Conservation (phyloP, 2,329 filamentous ascomycete species). For the Tricladium varicosporioides region DNA sequence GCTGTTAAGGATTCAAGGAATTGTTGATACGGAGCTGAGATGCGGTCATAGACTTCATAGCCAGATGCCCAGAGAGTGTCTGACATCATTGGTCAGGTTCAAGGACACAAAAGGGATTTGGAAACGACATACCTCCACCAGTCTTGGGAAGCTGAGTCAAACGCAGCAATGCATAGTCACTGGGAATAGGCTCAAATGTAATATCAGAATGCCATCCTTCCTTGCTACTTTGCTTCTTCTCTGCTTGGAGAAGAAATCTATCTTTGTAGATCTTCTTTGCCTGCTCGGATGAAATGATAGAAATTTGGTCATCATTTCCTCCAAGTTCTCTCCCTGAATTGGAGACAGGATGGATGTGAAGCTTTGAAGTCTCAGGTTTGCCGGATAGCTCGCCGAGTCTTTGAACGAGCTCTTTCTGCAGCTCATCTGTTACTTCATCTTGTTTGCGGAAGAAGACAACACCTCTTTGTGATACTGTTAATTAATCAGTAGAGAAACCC, state of each 20-base stretch:
- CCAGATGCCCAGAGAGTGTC: constrained; percentile 66
- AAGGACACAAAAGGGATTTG: neutral
- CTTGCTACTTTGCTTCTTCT: constrained; percentile 45
- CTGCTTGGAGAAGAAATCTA: constrained; percentile 36
- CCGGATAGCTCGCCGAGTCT: constrained; percentile 57
- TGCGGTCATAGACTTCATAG: constrained; percentile 63
- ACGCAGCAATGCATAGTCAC: constrained; percentile 55
- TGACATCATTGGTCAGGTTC: constrained; percentile 25
- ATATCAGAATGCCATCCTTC: constrained; percentile 62
- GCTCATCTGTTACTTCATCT: constrained; percentile 56
- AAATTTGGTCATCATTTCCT: constrained; percentile 58
- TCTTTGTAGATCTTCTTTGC: constrained; percentile 50
- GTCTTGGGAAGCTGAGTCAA: constrained; percentile 31
- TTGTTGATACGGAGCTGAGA: constrained; percentile 51
- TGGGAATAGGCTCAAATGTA: constrained; percentile 61
- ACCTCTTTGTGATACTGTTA: constrained; percentile 63
- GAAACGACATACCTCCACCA: constrained; percentile 30
- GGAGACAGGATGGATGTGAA: constrained; percentile 60
- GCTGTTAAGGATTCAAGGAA: constrained; percentile 60
- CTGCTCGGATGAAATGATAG: constrained; percentile 59
- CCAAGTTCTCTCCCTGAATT: constrained; percentile 53
- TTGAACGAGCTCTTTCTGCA: constrained; percentile 65
- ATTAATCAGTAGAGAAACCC: neutral
- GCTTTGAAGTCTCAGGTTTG: constrained; percentile 51
- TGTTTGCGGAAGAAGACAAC: constrained; percentile 71